Percentiles rank a stretch among this genome's conserved stretches.
These are phyloP conservation scores for Capronia epimyces DNA, from an alignment of 2,329 filamentous ascomycete genomes.

Conservation along the genomic window DNA sequence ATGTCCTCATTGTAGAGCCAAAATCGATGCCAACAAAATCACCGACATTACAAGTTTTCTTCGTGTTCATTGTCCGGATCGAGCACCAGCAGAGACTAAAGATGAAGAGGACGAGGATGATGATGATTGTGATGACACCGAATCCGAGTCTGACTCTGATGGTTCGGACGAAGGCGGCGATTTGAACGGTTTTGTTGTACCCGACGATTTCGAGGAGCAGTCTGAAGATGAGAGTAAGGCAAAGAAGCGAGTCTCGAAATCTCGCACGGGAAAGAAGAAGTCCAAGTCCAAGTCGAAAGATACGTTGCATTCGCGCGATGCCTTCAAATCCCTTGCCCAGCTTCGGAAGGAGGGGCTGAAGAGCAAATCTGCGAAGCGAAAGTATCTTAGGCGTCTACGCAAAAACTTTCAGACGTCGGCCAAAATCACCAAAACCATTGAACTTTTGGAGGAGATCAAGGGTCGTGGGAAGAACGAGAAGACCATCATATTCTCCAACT, in stretches of 20 bases:
- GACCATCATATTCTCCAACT: conserved; percentile 76
- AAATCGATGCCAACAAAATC: conserved; percentile 61
- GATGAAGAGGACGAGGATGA: conserved; percentile 40
- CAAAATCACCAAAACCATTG: conserved; percentile 65
- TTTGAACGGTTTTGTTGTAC: conserved; percentile 54
- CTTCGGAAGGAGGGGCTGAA: conserved; percentile 62
- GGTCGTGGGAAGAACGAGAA: conserved; percentile 58
- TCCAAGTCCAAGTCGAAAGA: conserved; percentile 39
- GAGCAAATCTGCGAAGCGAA: conserved; percentile 59
- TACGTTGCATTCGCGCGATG: conserved; percentile 38
- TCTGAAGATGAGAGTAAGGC: conserved; percentile 31
- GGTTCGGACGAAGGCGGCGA: conserved; percentile 39
- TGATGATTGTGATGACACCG: conserved; percentile 32
- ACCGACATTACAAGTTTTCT: conserved; percentile 71
- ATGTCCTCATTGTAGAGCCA: conserved; percentile 71
- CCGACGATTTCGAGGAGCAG: conserved; percentile 33
- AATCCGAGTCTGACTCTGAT: conserved; percentile 31
- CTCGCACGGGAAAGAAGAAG: conserved; percentile 14
- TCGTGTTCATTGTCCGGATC: conserved; percentile 61
- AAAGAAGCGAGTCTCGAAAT: conserved; percentile 2
- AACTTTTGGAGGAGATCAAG: conserved; percentile 54
- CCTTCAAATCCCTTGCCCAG: conserved; percentile 51
- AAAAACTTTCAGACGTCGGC: conserved; percentile 68
- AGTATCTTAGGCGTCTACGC: conserved; percentile 64
- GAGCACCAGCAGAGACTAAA: conserved; percentile 34